phyloP scores from a whole-genome alignment of 2,329 filamentous ascomycete genomes.

The Pseudopyrenochaeta lycopersici region DNA sequence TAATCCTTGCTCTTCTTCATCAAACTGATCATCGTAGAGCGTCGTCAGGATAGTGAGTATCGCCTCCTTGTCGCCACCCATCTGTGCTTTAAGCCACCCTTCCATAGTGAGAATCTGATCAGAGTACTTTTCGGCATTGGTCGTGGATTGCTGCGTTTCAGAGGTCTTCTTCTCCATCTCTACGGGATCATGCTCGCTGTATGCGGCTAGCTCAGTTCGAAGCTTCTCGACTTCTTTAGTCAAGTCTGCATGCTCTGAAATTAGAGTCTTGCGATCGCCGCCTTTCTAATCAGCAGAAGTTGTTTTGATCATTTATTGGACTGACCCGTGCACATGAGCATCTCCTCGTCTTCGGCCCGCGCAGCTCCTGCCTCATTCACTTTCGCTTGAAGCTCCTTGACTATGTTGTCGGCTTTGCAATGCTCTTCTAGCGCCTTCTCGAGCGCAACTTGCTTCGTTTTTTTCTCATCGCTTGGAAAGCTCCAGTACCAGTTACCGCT shows the following conservation, averaged over 20 bases:
- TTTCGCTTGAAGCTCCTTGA: conserved; percentile 52
- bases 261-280: conserved; percentile 49
- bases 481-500: conserved; percentile 78
- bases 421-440: conserved; percentile 49
- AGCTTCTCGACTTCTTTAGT: conserved; percentile 49
- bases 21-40: conserved; percentile 64
- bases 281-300: conserved; percentile 18
- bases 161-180: conserved; percentile 54
- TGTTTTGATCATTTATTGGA: neutral
- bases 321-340: conserved; percentile 44
- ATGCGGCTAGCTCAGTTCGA: conserved; percentile 53
- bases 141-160: conserved; percentile 38
- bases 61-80: conserved; percentile 52
- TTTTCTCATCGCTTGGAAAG: conserved; percentile 67
- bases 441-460: conserved; percentile 52
- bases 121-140: conserved; percentile 49
- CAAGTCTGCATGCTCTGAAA: conserved; percentile 46
- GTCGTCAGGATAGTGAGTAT: conserved; percentile 55
- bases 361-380: conserved; percentile 50
- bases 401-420: conserved; percentile 45
- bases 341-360: conserved; percentile 50
- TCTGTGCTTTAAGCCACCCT: conserved; percentile 50
- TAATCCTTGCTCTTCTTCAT: conserved; percentile 62
- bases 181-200: conserved; percentile 56
- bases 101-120: conserved; percentile 59